Percentiles rank a stretch among this genome's conserved stretches.
Conservation (phyloP, 2,329 filamentous ascomycete genomes). For the Pyricularia grisea region DNA sequence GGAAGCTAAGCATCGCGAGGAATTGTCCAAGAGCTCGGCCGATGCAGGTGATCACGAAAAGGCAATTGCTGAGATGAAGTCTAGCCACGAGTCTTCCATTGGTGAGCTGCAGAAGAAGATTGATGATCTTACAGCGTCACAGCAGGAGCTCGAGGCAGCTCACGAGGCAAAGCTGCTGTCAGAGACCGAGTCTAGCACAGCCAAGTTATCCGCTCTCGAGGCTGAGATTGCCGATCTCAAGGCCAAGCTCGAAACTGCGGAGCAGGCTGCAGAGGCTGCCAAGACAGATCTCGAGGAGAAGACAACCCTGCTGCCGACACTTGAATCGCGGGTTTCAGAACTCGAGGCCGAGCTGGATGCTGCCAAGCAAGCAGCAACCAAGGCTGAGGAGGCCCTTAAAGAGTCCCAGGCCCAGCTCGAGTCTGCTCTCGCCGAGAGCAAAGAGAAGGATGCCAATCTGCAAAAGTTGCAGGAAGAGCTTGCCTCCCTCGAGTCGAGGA, state of each 20-base stretch:
- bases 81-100: slow-evolving; percentile 35
- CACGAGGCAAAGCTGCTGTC: slow-evolving; percentile 34
- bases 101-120: slow-evolving; percentile 46
- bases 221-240: slow-evolving; percentile 41
- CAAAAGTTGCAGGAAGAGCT: slow-evolving; percentile 40
- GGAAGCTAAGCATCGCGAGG: slow-evolving; percentile 42
- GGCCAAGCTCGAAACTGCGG: slow-evolving; percentile 34
- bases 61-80: slow-evolving; percentile 38
- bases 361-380: slow-evolving; percentile 30
- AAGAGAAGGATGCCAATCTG: slow-evolving; percentile 38
- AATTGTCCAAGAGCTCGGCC: slow-evolving; percentile 35
- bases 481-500: slow-evolving; percentile 30
- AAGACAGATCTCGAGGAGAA: slow-evolving; percentile 35
- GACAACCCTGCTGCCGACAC: slow-evolving; percentile 25
- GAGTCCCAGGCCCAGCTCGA: slow-evolving; percentile 39
- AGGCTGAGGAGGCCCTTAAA: slow-evolving; percentile 35
- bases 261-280: slow-evolving; percentile 32
- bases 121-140: slow-evolving; percentile 39
- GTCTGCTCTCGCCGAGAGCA: slow-evolving; percentile 33
- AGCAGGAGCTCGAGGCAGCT: slow-evolving; percentile 32
- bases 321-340: slow-evolving; percentile 29
- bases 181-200: slow-evolving; percentile 32
- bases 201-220: slow-evolving; percentile 41
- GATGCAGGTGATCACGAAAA: slow-evolving; percentile 37
- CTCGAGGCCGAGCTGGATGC: slow-evolving; percentile 36